phyloP scores from a whole-genome alignment of 768 basidiomycete species.

The Lactarius hatsudake region DNA sequence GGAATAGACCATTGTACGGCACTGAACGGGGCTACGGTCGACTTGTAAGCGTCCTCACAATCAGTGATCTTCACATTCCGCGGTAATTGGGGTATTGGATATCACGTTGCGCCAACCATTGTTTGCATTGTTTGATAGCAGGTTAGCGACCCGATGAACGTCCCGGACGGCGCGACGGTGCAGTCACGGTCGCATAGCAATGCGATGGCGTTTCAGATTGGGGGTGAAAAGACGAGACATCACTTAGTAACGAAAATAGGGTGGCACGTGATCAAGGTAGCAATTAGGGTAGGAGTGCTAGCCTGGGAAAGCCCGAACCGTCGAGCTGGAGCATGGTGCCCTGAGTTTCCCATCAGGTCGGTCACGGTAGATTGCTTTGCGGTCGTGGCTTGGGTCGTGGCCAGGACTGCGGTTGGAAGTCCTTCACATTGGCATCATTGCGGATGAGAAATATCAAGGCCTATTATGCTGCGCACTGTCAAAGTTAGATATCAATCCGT shows the following conservation, averaged over 20 bases:
- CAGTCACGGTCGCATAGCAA: slow-evolving; percentile 21
- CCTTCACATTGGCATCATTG: not conserved
- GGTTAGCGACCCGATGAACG: not conserved
- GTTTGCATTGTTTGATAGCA: not conserved
- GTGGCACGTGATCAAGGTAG: slow-evolving; percentile 5
- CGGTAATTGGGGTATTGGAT: slow-evolving; percentile 2
- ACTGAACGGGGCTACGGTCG: slow-evolving; percentile 3
- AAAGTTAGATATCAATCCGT: not conserved
- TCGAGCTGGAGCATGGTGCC: not conserved
- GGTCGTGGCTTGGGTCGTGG: not conserved
- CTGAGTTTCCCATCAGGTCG: slow-evolving; percentile 4
- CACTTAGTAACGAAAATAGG: not conserved
- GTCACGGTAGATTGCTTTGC: not conserved
- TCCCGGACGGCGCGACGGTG: not conserved
- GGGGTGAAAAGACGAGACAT: not conserved
- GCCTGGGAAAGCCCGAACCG: not conserved
- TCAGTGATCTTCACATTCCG: slow-evolving; percentile 10
- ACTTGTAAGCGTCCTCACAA: slow-evolving; percentile 1
- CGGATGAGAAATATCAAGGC: not conserved
- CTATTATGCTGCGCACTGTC: not conserved
- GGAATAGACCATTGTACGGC: not conserved
- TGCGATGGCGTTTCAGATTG: slow-evolving; percentile 16
- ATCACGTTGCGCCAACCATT: slow-evolving; percentile 13
- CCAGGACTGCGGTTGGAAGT: not conserved
- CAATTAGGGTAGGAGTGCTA: not conserved